A percentile compares a stretch with the other conserved stretches of the same genome.
Evolutionary conservation across 1,284 basidiomycete genomes (phyloP).

Genomic region (Moesziomyces parantarcticus): DNA sequence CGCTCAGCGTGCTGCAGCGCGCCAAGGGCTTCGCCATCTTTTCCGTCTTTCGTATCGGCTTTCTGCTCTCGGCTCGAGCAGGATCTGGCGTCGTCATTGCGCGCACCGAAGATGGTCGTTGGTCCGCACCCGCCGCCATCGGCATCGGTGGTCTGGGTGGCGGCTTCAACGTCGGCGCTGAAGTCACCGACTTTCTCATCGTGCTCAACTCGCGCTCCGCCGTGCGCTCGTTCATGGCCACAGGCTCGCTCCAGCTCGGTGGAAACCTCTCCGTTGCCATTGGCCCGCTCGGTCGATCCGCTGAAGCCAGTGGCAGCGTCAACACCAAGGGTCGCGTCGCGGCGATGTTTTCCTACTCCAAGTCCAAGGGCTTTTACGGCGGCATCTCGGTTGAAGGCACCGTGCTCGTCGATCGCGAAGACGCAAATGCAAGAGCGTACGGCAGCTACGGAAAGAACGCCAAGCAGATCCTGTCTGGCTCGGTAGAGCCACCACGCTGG

Average conservation of each 20-base stretch:
- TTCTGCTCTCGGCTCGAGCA: constrained; percentile 75
- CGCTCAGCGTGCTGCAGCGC: constrained; percentile 72
- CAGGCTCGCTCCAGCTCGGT: constrained; percentile 85
- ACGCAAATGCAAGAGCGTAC: constrained; percentile 71
- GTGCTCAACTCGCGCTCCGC: constrained; percentile 83
- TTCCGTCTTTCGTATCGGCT: constrained; percentile 70
- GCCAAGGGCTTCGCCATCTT: constrained; percentile 84
- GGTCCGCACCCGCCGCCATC: constrained; percentile 94
- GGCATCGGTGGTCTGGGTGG: constrained; percentile 84
- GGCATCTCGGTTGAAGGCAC: constrained; percentile 89
- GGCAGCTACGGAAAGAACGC: constrained; percentile 47
- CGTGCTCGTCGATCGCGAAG: constrained; percentile 93
- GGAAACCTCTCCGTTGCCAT: constrained; percentile 77
- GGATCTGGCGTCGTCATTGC: constrained; percentile 94
- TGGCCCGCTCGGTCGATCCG: constrained; percentile 91
- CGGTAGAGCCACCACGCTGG: constrained; percentile 52
- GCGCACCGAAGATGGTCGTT: constrained; percentile 82
- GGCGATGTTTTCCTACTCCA: constrained; percentile 90
- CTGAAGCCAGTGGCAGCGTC: constrained; percentile 87
- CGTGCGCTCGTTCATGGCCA: constrained; percentile 90
- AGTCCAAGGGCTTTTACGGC: constrained; percentile 90
- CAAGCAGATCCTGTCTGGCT: constrained; percentile 61
- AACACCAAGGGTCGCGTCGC: constrained; percentile 88
- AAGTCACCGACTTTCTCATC: constrained; percentile 93
- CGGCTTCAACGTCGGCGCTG: constrained; percentile 82